A percentile compares a stretch with the other conserved stretches of the same genome.
phyloP scores from a whole-genome alignment of 2,329 filamentous ascomycete species.

The Fusarium verrucosum region DNA sequence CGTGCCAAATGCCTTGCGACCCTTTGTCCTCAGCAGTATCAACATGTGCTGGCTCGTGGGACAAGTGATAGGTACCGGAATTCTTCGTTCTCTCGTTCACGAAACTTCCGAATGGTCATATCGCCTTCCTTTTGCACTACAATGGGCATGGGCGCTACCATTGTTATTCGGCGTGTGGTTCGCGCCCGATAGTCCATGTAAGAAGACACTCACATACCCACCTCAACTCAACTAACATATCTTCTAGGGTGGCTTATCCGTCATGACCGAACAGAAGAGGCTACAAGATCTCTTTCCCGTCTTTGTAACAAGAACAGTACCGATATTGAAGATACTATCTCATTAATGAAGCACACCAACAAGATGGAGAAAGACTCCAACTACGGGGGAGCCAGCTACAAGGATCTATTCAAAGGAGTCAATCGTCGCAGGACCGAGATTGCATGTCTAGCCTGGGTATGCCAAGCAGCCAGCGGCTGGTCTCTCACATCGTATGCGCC shows the following conservation, averaged over 20 bases:
- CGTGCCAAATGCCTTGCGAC: conserved; percentile 45
- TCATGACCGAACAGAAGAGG: conserved; percentile 47
- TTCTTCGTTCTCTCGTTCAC: conserved; percentile 48
- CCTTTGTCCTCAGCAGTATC: conserved; percentile 52
- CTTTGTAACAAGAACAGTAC: conserved; percentile 46
- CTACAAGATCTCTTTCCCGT: conserved; percentile 45
- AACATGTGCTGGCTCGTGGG: conserved; percentile 57
- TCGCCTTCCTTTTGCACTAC: conserved; percentile 51
- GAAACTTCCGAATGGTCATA: conserved; percentile 44
- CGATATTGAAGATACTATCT: conserved; percentile 55
- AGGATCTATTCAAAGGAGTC: conserved; percentile 36
- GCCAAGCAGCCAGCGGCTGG: conserved; percentile 42
- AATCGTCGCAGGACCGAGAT: conserved; percentile 46
- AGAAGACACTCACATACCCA: background rate
- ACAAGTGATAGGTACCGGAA: conserved; percentile 50
- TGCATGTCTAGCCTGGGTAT: conserved; percentile 42
- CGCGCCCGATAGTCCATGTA: conserved; percentile 54
- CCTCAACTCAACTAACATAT: background rate
- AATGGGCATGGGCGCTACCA: conserved; percentile 54
- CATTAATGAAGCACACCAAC: conserved; percentile 54
- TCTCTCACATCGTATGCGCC: conserved; percentile 38
- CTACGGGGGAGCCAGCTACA: conserved; percentile 46
- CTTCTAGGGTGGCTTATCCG: conserved; percentile 51
- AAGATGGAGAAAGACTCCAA: conserved; percentile 53
- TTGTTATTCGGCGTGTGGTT: conserved; percentile 50